These are phyloP conservation scores for Sechiopsis laciniata DNA, from an alignment of 306 rosid species.

Conservation along the genomic window DNA sequence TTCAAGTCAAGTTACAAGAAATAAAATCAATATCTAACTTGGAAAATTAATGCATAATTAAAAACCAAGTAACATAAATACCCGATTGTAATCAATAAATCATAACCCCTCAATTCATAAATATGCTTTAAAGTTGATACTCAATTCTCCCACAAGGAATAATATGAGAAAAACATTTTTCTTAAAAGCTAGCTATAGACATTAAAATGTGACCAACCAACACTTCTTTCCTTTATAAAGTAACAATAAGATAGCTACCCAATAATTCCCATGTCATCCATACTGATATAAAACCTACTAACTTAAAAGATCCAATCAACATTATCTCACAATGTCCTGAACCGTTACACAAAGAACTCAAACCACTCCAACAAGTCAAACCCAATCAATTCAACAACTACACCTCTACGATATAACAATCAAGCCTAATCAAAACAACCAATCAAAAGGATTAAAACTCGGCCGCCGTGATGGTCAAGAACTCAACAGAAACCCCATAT, in stretches of 20 bases:
- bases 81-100: not conserved
- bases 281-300: not conserved
- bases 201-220: not conserved
- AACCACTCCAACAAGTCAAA: slow-evolving; percentile 14
- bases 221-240: not conserved
- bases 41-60: not conserved
- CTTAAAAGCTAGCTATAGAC: not conserved
- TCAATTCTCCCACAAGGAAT: not conserved
- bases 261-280: slow-evolving; percentile 4
- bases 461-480: not conserved
- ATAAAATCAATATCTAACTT: not conserved
- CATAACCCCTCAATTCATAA: not conserved
- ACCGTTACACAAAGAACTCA: slow-evolving; percentile 16
- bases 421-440: slow-evolving; percentile 6
- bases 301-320: slow-evolving; percentile 16
- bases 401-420: not conserved
- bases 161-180: too few species aligned
- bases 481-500: not conserved
- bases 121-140: not conserved
- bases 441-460: slow-evolving; percentile 3
- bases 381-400: slow-evolving; percentile 1
- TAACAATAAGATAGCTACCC: not conserved
- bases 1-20: slow-evolving; percentile 13
- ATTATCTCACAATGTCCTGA: not conserved
- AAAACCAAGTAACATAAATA: not conserved